Conservation (phyloP, 306 rosid species). For the Benincasa hispida region DNA sequence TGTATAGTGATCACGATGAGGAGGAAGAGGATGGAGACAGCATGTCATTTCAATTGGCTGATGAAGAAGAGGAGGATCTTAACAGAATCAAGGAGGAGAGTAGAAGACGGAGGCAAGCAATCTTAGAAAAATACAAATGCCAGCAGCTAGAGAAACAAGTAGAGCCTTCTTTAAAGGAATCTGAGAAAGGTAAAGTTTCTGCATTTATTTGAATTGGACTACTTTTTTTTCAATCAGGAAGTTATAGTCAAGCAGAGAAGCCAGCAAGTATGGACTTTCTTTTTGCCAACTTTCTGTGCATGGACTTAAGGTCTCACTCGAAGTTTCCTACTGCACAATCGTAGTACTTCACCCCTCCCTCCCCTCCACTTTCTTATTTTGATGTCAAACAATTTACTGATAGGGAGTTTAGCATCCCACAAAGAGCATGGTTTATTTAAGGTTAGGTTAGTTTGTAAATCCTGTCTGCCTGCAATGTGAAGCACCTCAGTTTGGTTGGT, state of each 20-base stretch:
- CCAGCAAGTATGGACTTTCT: background rate
- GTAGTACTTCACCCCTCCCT: background rate
- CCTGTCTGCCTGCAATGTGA: background rate
- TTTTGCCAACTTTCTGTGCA: background rate
- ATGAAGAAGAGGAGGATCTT: conserved; percentile 89
- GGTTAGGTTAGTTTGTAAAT: background rate
- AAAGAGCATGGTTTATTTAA: background rate
- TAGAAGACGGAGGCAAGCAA: conserved; percentile 74
- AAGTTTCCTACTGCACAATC: background rate
- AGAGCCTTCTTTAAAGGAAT: conserved; percentile 23
- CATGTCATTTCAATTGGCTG: conserved; percentile 35
- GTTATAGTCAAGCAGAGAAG: background rate
- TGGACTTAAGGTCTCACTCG: background rate
- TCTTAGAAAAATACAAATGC: conserved; percentile 75
- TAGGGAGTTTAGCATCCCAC: background rate
- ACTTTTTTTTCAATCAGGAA: background rate
- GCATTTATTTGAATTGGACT: background rate
- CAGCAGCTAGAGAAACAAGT: conserved; percentile 33
- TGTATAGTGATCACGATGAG: conserved; percentile 46
- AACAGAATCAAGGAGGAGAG: conserved; percentile 92
- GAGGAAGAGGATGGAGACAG: conserved; percentile 60
- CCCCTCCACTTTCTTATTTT: background rate
- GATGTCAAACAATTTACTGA: background rate
- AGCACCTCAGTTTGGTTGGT: background rate
- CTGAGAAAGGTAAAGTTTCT: conserved; percentile 30